Conservation (phyloP, 345 rosid genomes). For the Brassica carinata region DNA sequence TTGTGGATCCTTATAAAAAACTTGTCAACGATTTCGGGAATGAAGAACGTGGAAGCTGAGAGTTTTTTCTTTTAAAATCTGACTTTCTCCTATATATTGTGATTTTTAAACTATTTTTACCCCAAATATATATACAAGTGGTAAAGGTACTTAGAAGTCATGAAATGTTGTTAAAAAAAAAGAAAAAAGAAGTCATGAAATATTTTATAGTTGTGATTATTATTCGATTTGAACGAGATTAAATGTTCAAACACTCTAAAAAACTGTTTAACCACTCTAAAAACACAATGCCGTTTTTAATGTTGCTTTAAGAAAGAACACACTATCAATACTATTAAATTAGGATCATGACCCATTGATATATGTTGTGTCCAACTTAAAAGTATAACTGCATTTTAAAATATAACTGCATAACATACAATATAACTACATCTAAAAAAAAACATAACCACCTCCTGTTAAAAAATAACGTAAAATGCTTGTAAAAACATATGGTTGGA, state of each 20-base stretch:
- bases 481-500: too few relatives aligned
- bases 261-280: neutral
- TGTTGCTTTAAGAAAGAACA: neutral
- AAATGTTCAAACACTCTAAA: neutral
- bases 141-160: neutral
- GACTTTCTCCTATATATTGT: constrained; percentile 2
- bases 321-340: too few relatives aligned
- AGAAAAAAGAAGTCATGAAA: neutral
- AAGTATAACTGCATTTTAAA: too few relatives aligned
- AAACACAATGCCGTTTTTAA: neutral
- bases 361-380: too few relatives aligned
- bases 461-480: too few relatives aligned
- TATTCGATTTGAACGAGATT: neutral
- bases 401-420: too few relatives aligned
- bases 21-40: constrained; percentile 32
- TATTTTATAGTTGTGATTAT: neutral
- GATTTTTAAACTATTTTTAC: neutral
- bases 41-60: constrained; percentile 39
- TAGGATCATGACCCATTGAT: too few relatives aligned
- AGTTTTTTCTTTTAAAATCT: neutral
- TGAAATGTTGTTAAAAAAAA: too few relatives aligned
- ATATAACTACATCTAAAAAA: too few relatives aligned
- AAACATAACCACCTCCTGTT: too few relatives aligned
- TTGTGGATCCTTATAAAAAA: constrained; percentile 5
- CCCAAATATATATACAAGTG: neutral